Evolutionary conservation across 345 rosid species (phyloP), one percentile per base, ranked within the genome.

Genomic region (Ceriops decandra): DNA sequence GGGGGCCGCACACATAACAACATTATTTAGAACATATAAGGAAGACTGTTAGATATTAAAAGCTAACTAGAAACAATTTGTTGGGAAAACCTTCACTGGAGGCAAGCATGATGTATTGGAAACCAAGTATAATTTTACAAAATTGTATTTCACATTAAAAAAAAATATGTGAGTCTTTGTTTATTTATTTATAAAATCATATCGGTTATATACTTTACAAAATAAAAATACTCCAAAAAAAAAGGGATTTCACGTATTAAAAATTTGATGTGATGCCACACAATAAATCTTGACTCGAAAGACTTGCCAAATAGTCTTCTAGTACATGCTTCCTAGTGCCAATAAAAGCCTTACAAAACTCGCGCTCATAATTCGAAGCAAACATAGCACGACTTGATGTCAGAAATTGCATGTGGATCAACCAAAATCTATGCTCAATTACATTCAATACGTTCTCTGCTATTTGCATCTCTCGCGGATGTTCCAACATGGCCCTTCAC

Each of bases 321-420:
- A 88, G 73, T 52, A 90, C 92, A 33, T 86, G 84, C 79, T 65
- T 80, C 73, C 87, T 74, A 19, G 46, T 81, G 26, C 76, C 63
- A 70, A 80, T 72, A 71, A 77, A 90, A 64, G 85, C 85, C 67
- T 76, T 75, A 53, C 80, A 68, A 75, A 86, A 90, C 72, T 87
- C 83, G 68, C 20, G 78, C 36, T 70, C 85, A 57, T 93, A 85
- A 42, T 67, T 74, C 1, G 92, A 76, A 54, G 86, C 80, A 74
- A 86, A 79, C 98, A 93, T 93, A 7, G 72, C 85, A 8, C 82
- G 75, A 72, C 71, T 84, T 87, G 66, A 90, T 60, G 66, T 83
- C 82, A 66, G 88, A 83, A 67, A 90, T 67, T 30, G 76, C 76
- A 52, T 21, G 51, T 6, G 92, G 89, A 70, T 77, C 78, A 53